Evolutionary conservation across 179 eudicot species (phyloP).

Genomic region (Amaranthus tricolor): DNA sequence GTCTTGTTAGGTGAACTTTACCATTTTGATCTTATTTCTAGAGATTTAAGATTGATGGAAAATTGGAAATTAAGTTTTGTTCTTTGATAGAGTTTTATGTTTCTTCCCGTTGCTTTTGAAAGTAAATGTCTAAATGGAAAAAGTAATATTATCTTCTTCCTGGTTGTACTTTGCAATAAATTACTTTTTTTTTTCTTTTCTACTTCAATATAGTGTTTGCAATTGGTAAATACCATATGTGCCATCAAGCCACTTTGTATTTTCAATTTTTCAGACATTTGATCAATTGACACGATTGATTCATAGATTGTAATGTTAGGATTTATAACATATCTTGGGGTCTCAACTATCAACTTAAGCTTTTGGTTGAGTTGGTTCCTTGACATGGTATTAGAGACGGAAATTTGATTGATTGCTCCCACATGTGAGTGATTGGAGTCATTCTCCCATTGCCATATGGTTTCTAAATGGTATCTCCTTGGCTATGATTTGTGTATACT

Average conservation of each 20-base stretch:
- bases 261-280: background rate
- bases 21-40: background rate
- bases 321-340: background rate
- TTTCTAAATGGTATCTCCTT: too few species aligned
- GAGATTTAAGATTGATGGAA: too few species aligned
- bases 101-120: background rate
- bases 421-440: too few species aligned
- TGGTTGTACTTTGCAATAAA: background rate
- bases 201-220: background rate
- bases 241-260: background rate
- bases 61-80: background rate
- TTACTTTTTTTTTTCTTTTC: background rate
- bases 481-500: too few species aligned
- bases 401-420: background rate
- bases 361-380: too few species aligned
- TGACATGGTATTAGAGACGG: too few species aligned
- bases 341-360: too few species aligned
- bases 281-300: background rate
- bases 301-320: background rate
- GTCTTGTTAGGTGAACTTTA: background rate
- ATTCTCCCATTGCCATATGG: too few species aligned
- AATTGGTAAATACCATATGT: background rate
- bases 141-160: background rate
- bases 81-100: background rate
- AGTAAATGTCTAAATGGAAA: background rate